Evolutionary conservation across 2,329 filamentous ascomycete genomes (phyloP), one percentile per base, ranked within the genome.

Genomic region (Aspergillus brunneoviolaceus): DNA sequence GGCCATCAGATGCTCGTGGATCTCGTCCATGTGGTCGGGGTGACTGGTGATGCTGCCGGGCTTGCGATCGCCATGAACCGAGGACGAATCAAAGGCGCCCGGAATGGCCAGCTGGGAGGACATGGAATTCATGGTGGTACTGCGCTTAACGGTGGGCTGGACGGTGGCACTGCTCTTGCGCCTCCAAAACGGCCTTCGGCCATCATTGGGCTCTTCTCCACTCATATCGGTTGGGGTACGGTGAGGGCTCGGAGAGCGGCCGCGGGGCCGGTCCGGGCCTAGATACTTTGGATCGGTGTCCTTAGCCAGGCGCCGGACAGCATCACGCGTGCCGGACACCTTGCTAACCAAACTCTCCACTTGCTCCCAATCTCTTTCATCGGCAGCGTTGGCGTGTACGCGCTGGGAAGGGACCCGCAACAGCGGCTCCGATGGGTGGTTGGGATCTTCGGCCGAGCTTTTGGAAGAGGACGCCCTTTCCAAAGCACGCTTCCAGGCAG

Each of bases 121-220:
- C n/a, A 82, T 66, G 21, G 69, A 65, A 12, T 63, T 63, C 76
- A 64, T 77, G 82, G 71, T 80, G 75, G 78, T 65, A 81, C 79
- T 47, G 79, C 67, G 57, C 70, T 80, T 63, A 77, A 73, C 21
- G 23, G 59, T 52, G 21, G 60, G 27, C 69, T 69, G 69, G 29
- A 72, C 76, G 23, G 77, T 79, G 48, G 74, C 78, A 68, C 87
- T 93, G 1, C 88, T 81, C 76, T 96, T 97, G 51, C 94, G 87
- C 75, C 92, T 96, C 95, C 95, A 99, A 71, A 99, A 98, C 0
- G 91, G 82, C 60, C 87, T 85, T 72, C 83, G 91, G 57, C 92
- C 67, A 19, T 72, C 72, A 29, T 70, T 69, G 42, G 71, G 69
- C 51, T 79, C 78, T 10, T 72, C 74, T 4, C 60, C 74, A 5